These are phyloP conservation scores for Aspergillus incahuasiensis DNA, from an alignment of 495 filamentous ascomycete species.

Conservation along the genomic window DNA sequence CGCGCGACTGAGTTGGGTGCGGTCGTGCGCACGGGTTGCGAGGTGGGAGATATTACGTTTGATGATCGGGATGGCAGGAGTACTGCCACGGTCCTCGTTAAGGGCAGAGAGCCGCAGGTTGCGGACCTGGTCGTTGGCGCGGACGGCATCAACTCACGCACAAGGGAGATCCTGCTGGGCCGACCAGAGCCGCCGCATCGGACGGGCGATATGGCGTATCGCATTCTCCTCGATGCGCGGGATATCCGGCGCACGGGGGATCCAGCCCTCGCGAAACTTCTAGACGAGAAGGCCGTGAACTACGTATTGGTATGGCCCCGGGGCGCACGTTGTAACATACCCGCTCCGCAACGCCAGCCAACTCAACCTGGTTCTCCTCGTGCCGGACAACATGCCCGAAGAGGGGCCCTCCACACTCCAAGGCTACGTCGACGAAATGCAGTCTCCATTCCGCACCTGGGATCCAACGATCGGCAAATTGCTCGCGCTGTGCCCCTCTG, in stretches of 20 bases:
- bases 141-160: conserved; percentile 48
- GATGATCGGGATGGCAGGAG: conserved; percentile 21
- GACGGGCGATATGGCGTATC: conserved; percentile 67
- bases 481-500: conserved; percentile 35
- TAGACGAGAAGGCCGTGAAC: conserved; percentile 52
- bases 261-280: conserved; percentile 43
- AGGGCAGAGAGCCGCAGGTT: conserved; percentile 28
- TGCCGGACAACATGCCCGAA: conserved; percentile 62
- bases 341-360: conserved; percentile 51
- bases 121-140: conserved; percentile 54
- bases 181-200: conserved; percentile 39
- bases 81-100: conserved; percentile 7
- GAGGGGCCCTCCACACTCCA: conserved; percentile 34
- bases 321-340: conserved; percentile 57
- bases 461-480: conserved; percentile 41
- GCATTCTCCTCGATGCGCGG: conserved; percentile 50
- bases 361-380: conserved; percentile 63
- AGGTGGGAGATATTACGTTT: conserved; percentile 35
- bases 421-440: conserved; percentile 64
- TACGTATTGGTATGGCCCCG: conserved; percentile 69
- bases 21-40: conserved; percentile 35
- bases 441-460: conserved; percentile 54
- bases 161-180: conserved; percentile 33
- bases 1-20: conserved; percentile 49
- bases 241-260: conserved; percentile 32